These are phyloP conservation scores for Dictyostelium intermedium DNA, from an alignment of 78 protist species.

Conservation along the genomic window DNA sequence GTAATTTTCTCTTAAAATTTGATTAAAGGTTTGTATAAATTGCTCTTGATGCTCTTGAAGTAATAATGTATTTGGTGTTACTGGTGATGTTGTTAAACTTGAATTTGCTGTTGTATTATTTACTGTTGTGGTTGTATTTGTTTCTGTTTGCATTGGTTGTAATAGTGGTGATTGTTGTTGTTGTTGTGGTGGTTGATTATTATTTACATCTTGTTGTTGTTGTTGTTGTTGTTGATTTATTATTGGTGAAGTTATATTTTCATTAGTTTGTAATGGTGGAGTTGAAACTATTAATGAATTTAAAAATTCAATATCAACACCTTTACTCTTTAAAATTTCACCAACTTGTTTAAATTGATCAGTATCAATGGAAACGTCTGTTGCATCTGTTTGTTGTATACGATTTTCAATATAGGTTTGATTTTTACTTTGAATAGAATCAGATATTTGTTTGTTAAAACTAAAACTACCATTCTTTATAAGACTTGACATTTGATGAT, in stretches of 20 bases:
- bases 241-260: neutral
- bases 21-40: neutral
- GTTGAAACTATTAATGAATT: neutral
- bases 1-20: slow-evolving; percentile 19
- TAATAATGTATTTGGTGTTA: neutral
- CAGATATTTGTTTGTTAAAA: neutral
- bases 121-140: neutral
- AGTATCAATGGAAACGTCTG: neutral
- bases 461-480: slow-evolving; percentile 6
- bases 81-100: slow-evolving; percentile 19
- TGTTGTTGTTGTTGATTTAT: neutral
- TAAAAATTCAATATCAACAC: slow-evolving; percentile 28
- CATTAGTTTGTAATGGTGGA: neutral
- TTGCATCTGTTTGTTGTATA: neutral
- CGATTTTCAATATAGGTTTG: neutral
- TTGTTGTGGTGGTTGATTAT: neutral
- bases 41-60: slow-evolving; percentile 28
- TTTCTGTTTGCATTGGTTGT: neutral
- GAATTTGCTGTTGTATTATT: neutral
- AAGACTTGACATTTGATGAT: slow-evolving; percentile 36
- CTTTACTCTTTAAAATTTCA: neutral
- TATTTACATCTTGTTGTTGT: neutral
- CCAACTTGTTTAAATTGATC: neutral
- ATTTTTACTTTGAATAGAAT: neutral
- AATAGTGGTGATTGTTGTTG: neutral